Conservation (phyloP, 345 rosid genomes). For the Gynandropsis gynandra region DNA sequence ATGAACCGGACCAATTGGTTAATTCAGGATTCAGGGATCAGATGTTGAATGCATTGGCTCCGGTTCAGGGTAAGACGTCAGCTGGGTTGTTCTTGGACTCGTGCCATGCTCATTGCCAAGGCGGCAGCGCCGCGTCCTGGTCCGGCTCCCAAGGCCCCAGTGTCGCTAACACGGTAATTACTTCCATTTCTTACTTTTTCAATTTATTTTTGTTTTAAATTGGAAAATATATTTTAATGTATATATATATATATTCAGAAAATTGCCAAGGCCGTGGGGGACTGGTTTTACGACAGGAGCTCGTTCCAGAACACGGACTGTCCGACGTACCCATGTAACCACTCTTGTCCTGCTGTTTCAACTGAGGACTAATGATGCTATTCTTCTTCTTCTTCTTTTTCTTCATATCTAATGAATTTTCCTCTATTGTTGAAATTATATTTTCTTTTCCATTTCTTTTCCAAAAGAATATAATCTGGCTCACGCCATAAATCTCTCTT, state of each 20-base stretch:
- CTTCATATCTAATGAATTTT: too few relatives aligned
- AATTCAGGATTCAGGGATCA: slow-evolving; percentile 55
- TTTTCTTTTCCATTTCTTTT: too few relatives aligned
- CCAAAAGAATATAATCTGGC: too few relatives aligned
- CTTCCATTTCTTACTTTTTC: not conserved
- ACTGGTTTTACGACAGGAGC: slow-evolving; percentile 59
- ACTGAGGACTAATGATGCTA: slow-evolving; percentile 29
- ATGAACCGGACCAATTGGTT: slow-evolving; percentile 3
- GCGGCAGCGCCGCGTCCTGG: slow-evolving; percentile 64
- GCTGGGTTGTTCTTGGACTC: slow-evolving; percentile 72
- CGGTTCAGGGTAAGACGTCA: slow-evolving; percentile 33
- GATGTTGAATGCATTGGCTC: slow-evolving; percentile 49
- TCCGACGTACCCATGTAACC: slow-evolving; percentile 71
- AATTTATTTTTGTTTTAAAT: not conserved
- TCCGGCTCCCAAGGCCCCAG: slow-evolving; percentile 47
- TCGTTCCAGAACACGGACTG: slow-evolving; percentile 67
- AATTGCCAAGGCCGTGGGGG: slow-evolving; percentile 80
- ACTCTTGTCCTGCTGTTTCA: slow-evolving; percentile 51
- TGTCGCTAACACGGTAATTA: slow-evolving; percentile 43
- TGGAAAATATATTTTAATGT: not conserved
- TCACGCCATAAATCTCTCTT: too few relatives aligned
- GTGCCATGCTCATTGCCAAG: slow-evolving; percentile 85
- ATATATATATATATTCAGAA: too few relatives aligned
- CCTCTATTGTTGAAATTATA: too few relatives aligned
- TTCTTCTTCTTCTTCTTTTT: too few relatives aligned